A percentile compares a stretch with the other conserved stretches of the same genome.
phyloP scores from a whole-genome alignment of 1,284 basidiomycete species.

The Leccinum olivaceoglutinosum region DNA sequence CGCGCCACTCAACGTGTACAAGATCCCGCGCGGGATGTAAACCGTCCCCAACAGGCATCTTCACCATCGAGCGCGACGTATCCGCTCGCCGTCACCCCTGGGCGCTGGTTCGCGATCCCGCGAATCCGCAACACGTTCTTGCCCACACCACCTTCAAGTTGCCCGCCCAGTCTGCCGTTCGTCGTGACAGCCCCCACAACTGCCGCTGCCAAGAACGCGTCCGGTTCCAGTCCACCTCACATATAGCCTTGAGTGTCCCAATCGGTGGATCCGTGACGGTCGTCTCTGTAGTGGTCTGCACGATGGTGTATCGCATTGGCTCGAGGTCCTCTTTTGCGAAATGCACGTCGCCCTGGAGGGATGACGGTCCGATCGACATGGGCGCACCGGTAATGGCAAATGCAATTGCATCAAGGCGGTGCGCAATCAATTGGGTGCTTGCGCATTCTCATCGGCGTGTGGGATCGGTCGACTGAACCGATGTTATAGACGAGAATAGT shows the following conservation, averaged over 20 bases:
- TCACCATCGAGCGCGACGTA: no score
- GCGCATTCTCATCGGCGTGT: no score
- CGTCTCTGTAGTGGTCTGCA: slow-evolving; percentile 84
- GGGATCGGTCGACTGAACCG: no score
- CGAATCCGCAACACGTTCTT: slow-evolving; percentile 72
- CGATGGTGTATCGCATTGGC: slow-evolving; percentile 91
- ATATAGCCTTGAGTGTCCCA: slow-evolving; percentile 57
- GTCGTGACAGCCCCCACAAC: slow-evolving; percentile 86
- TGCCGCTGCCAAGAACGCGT: slow-evolving; percentile 94
- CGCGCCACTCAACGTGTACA: no score
- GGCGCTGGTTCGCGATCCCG: slow-evolving; percentile 94
- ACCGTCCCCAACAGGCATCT: no score
- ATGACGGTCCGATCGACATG: slow-evolving; percentile 84
- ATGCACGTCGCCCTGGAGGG: slow-evolving; percentile 92
- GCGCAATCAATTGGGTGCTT: no score
- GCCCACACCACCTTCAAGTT: slow-evolving; percentile 15
- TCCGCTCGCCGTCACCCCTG: no score
- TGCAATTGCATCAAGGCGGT: no score
- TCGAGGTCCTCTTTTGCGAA: slow-evolving; percentile 93
- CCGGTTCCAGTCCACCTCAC: slow-evolving; percentile 94
- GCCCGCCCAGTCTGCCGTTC: slow-evolving; percentile 31
- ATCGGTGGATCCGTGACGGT: slow-evolving; percentile 92
- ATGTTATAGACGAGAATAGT: no score
- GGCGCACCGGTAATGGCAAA: slow-evolving; percentile 90
- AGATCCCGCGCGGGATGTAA: no score